These are phyloP conservation scores for Colletotrichum tofieldiae DNA, from an alignment of 2,329 filamentous ascomycete genomes.

Conservation along the genomic window DNA sequence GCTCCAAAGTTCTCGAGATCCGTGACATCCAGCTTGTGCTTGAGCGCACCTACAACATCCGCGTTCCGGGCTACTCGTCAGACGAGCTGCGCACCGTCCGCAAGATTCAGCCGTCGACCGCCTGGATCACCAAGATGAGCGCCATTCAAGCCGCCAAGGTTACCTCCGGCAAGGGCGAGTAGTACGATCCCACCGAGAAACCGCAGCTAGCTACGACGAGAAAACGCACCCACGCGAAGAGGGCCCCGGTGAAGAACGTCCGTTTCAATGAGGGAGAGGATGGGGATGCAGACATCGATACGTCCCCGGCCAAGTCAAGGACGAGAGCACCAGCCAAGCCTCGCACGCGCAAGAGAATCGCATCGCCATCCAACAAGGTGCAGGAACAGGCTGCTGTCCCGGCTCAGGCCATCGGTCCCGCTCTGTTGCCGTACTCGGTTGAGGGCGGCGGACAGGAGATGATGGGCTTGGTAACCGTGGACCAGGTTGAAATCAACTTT, in stretches of 20 bases:
- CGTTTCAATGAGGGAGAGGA: constrained; percentile 23
- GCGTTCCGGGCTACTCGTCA: constrained; percentile 93
- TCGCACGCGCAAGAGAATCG: constrained; percentile 9
- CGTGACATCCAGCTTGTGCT: constrained; percentile 88
- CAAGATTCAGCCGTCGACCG: constrained; percentile 89
- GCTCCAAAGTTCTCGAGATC: constrained; percentile 91
- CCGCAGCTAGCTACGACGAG: constrained; percentile 10
- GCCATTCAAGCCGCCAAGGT: constrained; percentile 96
- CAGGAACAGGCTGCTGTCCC: neutral
- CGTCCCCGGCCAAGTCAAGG: neutral
- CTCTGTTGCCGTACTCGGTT: constrained; percentile 9
- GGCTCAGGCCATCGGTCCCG: neutral
- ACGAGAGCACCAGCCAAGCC: constrained; percentile 2
- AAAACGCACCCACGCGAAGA: constrained; percentile 15
- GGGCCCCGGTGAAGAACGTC: constrained; percentile 15
- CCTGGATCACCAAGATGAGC: constrained; percentile 97
- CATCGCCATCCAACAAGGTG: constrained; percentile 8
- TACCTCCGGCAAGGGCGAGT: constrained; percentile 73
- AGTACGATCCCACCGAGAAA: constrained; percentile 48
- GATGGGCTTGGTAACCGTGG: neutral
- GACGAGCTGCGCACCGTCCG: constrained; percentile 95
- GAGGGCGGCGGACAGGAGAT: neutral
- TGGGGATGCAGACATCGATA: neutral
- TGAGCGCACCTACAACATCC: constrained; percentile 90
- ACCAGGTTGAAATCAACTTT: constrained; percentile 26